phyloP scores from a whole-genome alignment of 192 early-diverging fungal genomes.

The Entomortierella lignicola region DNA sequence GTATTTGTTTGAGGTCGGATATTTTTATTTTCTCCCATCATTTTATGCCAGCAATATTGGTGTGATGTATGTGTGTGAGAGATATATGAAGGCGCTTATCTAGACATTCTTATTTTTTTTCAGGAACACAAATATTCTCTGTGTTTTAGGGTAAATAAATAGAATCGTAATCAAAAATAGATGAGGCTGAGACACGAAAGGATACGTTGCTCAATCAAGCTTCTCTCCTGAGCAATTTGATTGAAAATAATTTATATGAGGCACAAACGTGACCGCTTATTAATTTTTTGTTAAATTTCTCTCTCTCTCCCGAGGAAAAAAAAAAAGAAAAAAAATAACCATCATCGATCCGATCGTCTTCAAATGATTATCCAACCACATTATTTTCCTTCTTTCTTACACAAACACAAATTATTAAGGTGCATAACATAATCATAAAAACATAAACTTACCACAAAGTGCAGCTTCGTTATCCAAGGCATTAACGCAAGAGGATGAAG shows the following conservation, averaged over 20 bases:
- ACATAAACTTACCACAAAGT: slow-evolving; percentile 31
- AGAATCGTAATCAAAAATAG: background rate
- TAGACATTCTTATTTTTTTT: background rate
- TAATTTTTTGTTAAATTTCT: no score
- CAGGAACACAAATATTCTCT: background rate
- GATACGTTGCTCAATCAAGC: background rate
- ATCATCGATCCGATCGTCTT: no score
- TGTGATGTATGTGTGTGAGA: no score
- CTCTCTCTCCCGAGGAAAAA: background rate
- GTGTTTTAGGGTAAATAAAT: background rate
- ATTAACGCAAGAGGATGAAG: slow-evolving; percentile 6
- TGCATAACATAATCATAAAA: background rate
- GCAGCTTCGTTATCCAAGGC: slow-evolving; percentile 26
- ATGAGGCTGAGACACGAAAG: background rate
- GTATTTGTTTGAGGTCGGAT: no score
- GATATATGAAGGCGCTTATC: no score
- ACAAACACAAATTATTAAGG: no score
- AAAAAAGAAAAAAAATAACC: slow-evolving; percentile 5
- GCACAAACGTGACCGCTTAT: no score
- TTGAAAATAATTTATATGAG: background rate
- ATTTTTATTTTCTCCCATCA: no score
- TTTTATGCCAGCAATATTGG: no score
- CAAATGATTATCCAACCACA: background rate
- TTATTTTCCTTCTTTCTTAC: background rate
- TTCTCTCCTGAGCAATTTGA: background rate